These are phyloP conservation scores for Rauvolfia tetraphylla DNA, from an alignment of 257 asterid species.

Conservation along the genomic window DNA sequence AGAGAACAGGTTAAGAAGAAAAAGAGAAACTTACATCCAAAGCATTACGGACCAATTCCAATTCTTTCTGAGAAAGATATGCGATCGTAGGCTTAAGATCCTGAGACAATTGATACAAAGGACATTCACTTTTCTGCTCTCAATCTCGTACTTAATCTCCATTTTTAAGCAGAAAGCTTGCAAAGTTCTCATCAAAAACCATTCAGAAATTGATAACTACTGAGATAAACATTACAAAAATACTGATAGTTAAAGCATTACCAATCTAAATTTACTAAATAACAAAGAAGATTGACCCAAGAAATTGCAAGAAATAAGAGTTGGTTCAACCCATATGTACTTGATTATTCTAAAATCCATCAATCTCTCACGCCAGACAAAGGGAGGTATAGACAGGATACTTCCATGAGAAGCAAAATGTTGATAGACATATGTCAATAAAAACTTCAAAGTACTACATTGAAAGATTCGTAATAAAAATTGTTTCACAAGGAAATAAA, in stretches of 20 bases:
- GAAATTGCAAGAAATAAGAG: slow-evolving; percentile 1
- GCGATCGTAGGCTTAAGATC: slow-evolving; percentile 73
- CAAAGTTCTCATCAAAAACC: neutral
- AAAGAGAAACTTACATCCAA: slow-evolving; percentile 53
- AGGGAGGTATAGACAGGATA: neutral
- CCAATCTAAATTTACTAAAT: neutral
- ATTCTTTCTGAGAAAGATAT: slow-evolving; percentile 66
- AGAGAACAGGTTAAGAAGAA: neutral
- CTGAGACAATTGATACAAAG: slow-evolving; percentile 37
- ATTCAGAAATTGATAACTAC: neutral
- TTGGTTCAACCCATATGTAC: neutral
- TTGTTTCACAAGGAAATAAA: neutral
- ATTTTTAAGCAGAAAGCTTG: neutral
- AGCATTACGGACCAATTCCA: slow-evolving; percentile 68
- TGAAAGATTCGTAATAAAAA: neutral
- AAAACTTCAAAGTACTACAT: too few species aligned
- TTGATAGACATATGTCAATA: neutral
- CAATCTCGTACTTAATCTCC: neutral
- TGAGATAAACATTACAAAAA: neutral
- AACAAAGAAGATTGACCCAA: neutral
- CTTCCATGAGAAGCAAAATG: neutral
- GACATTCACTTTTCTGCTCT: neutral
- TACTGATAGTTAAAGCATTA: neutral
- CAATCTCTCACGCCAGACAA: slow-evolving; percentile 1
- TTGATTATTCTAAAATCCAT: neutral